phyloP scores from a whole-genome alignment of 2,329 filamentous ascomycete genomes.

The Xylaria sp. region DNA sequence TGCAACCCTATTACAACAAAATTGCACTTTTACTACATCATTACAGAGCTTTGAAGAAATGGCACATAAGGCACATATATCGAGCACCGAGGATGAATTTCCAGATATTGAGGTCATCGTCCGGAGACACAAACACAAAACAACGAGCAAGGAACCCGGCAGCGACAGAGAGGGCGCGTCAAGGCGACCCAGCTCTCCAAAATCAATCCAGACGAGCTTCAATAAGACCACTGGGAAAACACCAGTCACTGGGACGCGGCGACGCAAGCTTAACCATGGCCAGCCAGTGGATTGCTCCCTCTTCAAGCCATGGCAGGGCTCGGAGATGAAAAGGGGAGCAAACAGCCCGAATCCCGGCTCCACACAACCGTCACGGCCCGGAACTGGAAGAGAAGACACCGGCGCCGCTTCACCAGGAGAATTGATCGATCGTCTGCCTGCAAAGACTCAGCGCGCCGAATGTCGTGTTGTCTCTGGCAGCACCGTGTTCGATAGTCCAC shows the following conservation, averaged over 20 bases:
- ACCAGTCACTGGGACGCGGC: conserved; percentile 40
- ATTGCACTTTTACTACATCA: conserved; percentile 15
- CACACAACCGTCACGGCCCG: conserved; percentile 22
- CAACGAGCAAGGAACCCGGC: conserved; percentile 13
- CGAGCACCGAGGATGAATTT: conserved; percentile 54
- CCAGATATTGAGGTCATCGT: conserved; percentile 52
- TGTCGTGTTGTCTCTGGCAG: conserved; percentile 18
- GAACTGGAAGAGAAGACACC: conserved; percentile 29
- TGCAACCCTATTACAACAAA: neutral
- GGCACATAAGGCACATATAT: conserved; percentile 39
- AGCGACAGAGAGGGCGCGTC: conserved; percentile 25
- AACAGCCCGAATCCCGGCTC: conserved; percentile 15
- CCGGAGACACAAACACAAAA: conserved; percentile 39
- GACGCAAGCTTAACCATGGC: conserved; percentile 46
- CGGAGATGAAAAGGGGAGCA: conserved; percentile 20
- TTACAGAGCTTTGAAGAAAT: conserved; percentile 32
- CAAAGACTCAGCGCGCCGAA: conserved; percentile 27
- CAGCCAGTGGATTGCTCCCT: conserved; percentile 44
- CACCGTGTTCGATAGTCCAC: conserved; percentile 27
- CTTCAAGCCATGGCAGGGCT: conserved; percentile 43
- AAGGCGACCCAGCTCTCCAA: conserved; percentile 12
- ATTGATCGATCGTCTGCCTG: conserved; percentile 32
- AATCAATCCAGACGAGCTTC: conserved; percentile 9
- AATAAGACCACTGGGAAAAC: conserved; percentile 23
- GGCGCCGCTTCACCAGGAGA: conserved; percentile 22